A percentile compares a stretch with the other conserved stretches of the same genome.
Conservation (phyloP, 768 basidiomycete species). For the Termitomyces sp. region DNA sequence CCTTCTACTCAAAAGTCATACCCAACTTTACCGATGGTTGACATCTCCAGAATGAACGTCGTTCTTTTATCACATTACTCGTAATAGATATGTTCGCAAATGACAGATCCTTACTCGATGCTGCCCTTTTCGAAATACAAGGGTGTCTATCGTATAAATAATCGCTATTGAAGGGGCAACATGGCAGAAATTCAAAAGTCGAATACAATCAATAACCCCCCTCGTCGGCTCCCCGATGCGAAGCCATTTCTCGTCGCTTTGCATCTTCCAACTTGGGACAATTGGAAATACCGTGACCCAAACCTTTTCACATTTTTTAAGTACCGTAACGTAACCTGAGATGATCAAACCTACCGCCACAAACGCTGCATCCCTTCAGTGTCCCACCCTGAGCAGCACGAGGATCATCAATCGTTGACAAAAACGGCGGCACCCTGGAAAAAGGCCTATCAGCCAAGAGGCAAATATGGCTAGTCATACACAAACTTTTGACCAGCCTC, state of each 20-base stretch:
- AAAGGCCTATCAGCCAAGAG: slow-evolving; percentile 10
- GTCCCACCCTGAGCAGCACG: slow-evolving; percentile 72
- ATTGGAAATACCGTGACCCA: slow-evolving; percentile 91
- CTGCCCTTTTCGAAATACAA: no score
- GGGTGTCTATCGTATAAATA: background rate
- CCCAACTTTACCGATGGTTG: background rate
- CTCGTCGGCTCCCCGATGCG: slow-evolving; percentile 68
- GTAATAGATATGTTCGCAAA: no score
- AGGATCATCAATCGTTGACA: slow-evolving; percentile 87
- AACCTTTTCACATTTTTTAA: slow-evolving; percentile 40
- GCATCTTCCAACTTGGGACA: slow-evolving; percentile 97
- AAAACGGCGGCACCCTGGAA: slow-evolving; percentile 86
- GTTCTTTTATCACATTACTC: background rate
- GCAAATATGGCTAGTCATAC: background rate
- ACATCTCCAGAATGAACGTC: background rate
- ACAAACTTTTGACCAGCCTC: slow-evolving; percentile 96
- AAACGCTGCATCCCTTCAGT: slow-evolving; percentile 89
- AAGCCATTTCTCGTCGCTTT: slow-evolving; percentile 86
- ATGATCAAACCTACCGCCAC: slow-evolving; percentile 62
- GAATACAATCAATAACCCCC: slow-evolving; percentile 31
- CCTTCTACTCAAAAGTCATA: background rate
- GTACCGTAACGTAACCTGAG: background rate
- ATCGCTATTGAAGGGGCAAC: background rate
- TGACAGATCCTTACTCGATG: no score
- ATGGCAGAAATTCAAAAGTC: background rate